Percentiles rank a stretch among this genome's conserved stretches.
phyloP scores from a whole-genome alignment of 2,329 filamentous ascomycete species.

The Sclerotinia spermophila region DNA sequence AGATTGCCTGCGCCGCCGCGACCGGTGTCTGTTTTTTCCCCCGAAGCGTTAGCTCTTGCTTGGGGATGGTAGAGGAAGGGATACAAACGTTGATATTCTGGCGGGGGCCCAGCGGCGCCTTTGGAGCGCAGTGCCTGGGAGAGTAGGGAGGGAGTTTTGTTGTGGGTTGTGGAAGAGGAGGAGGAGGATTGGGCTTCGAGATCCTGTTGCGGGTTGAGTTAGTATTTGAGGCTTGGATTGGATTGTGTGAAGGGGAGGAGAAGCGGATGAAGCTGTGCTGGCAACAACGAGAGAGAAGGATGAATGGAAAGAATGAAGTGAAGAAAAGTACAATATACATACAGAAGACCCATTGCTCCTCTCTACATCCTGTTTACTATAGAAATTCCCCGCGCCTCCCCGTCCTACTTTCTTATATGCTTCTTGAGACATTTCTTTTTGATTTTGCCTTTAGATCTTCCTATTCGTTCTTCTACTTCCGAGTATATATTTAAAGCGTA shows the following conservation, averaged over 20 bases:
- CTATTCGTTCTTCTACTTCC: neutral
- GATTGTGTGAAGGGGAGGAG: neutral
- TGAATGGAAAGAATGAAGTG: neutral
- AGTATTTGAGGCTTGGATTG: neutral
- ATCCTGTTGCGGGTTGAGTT: conserved; percentile 33
- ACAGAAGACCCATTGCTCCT: conserved; percentile 16
- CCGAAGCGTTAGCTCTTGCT: neutral
- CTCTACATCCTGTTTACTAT: conserved; percentile 50
- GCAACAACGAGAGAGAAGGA: neutral
- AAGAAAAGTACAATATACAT: neutral
- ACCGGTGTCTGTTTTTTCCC: conserved; percentile 40
- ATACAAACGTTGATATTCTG: conserved; percentile 38
- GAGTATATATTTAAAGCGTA: neutral
- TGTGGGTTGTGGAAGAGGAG: conserved; percentile 14
- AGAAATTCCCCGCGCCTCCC: conserved; percentile 63
- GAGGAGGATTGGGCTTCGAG: conserved; percentile 36
- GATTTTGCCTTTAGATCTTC: neutral
- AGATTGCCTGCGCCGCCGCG: conserved; percentile 63
- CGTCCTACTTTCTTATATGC: conserved; percentile 49
- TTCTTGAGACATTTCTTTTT: conserved; percentile 20
- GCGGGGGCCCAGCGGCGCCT: conserved; percentile 6
- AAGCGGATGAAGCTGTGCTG: conserved; percentile 13
- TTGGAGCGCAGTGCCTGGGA: neutral
- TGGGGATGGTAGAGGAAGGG: neutral
- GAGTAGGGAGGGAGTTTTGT: neutral